Evolutionary conservation across 2,329 filamentous ascomycete species (phyloP).

Genomic region (Penicillium nordicum): DNA sequence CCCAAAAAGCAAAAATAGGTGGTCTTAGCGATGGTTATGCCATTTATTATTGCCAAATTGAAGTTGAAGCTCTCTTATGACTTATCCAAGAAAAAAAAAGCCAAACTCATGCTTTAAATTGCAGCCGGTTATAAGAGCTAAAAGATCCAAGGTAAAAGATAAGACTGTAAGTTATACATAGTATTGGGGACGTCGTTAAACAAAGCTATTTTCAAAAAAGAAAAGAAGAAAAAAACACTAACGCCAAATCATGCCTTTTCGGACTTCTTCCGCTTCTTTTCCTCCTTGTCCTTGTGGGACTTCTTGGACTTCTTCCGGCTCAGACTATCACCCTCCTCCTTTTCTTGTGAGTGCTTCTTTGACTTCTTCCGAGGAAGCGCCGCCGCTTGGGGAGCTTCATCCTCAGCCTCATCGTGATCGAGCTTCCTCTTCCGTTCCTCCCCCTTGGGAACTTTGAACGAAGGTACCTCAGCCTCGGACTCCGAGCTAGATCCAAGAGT

Average conservation of each 20-base stretch:
- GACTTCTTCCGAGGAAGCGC: slow-evolving; percentile 38
- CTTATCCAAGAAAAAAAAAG: background rate
- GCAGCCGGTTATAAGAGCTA: background rate
- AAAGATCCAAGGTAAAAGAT: background rate
- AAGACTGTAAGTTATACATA: slow-evolving; percentile 17
- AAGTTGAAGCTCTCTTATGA: background rate
- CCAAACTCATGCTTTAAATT: background rate
- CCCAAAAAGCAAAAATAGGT: too few relatives aligned
- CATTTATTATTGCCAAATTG: background rate
- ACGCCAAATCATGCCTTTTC: slow-evolving; percentile 32
- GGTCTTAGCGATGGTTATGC: background rate
- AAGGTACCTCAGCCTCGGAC: slow-evolving; percentile 35
- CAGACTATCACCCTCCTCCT: slow-evolving; percentile 17
- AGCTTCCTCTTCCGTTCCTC: slow-evolving; percentile 41
- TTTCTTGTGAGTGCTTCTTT: slow-evolving; percentile 35
- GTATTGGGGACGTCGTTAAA: slow-evolving; percentile 17
- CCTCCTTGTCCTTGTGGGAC: slow-evolving; percentile 38
- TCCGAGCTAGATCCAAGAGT: slow-evolving; percentile 38
- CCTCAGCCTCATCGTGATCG: slow-evolving; percentile 30
- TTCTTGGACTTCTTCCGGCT: slow-evolving; percentile 30
- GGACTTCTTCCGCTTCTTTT: slow-evolving; percentile 41
- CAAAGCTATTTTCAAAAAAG: slow-evolving; percentile 19
- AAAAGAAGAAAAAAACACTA: slow-evolving; percentile 12
- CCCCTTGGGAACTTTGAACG: slow-evolving; percentile 33
- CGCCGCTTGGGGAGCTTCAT: slow-evolving; percentile 23